Conservation (phyloP, 106 monocot species). For the Posidonia australis region DNA sequence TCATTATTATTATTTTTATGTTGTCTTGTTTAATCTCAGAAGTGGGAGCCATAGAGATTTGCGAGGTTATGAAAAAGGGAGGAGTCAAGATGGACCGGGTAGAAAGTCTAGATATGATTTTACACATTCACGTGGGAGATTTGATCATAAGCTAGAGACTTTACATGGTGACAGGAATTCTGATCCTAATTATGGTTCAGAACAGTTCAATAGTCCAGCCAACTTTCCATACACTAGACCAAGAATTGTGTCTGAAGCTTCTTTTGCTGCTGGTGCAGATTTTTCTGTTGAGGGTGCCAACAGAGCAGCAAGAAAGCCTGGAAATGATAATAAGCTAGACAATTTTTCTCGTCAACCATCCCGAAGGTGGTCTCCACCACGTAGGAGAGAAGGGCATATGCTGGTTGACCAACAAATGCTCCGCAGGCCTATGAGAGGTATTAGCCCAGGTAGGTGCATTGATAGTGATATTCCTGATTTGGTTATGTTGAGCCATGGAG, state of each 20-base stretch:
- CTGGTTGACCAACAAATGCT: neutral
- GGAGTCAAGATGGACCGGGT: neutral
- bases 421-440: conserved; percentile 3
- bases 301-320: neutral
- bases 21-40: neutral
- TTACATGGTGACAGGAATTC: conserved; percentile 4
- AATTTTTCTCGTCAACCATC: conserved; percentile 4
- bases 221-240: neutral
- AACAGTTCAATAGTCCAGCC: neutral
- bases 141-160: neutral
- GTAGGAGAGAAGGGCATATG: neutral
- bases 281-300: neutral
- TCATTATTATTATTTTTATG: neutral
- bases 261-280: conserved; percentile 4
- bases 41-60: neutral
- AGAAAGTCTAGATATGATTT: conserved; percentile 4
- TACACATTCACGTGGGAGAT: neutral
- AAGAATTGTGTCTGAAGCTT: conserved; percentile 4
- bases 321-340: neutral
- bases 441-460: conserved; percentile 6
- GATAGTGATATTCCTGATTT: neutral
- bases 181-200: neutral
- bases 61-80: neutral
- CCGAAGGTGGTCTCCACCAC: conserved; percentile 7
- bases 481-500: too few relatives aligned